Percentiles rank a stretch among this genome's conserved stretches.
Evolutionary conservation across 495 filamentous ascomycete species (phyloP).

Genomic region (Aspergillus haitiensis): DNA sequence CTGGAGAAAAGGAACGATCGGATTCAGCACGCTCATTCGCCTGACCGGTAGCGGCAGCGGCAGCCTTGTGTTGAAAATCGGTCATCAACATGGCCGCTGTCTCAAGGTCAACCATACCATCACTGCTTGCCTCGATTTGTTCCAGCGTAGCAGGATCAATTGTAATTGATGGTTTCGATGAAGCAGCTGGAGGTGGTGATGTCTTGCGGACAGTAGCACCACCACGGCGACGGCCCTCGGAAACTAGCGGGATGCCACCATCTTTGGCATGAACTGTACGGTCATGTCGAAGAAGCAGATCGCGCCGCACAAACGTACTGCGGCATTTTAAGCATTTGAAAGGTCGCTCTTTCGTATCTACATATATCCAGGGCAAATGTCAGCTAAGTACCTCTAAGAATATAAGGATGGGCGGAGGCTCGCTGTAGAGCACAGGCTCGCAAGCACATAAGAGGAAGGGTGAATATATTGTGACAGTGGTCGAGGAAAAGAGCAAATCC

Average conservation of each 20-base stretch:
- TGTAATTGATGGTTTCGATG: conserved; percentile 77
- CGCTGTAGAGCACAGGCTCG: background rate
- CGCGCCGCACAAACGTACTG: conserved; percentile 97
- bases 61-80: conserved; percentile 96
- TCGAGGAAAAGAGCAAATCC: background rate
- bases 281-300: conserved; percentile 94
- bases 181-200: conserved; percentile 59
- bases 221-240: conserved; percentile 87
- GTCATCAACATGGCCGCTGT: conserved; percentile 99
- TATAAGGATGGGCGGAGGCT: background rate
- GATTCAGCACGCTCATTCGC: conserved; percentile 70
- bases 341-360: conserved; percentile 97
- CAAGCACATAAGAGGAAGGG: background rate
- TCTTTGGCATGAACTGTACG: conserved; percentile 98
- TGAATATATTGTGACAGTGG: background rate
- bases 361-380: conserved; percentile 20
- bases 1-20: conserved; percentile 71
- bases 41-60: conserved; percentile 74
- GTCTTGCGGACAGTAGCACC: conserved; percentile 60
- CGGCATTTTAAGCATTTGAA: conserved; percentile 98
- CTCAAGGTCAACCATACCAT: conserved; percentile 96
- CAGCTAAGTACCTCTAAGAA: background rate
- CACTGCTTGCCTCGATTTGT: conserved; percentile 90
- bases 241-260: conserved; percentile 91
- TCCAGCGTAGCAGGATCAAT: conserved; percentile 88